Conservation (phyloP, 768 basidiomycete species). For the Trametes coccinea region DNA sequence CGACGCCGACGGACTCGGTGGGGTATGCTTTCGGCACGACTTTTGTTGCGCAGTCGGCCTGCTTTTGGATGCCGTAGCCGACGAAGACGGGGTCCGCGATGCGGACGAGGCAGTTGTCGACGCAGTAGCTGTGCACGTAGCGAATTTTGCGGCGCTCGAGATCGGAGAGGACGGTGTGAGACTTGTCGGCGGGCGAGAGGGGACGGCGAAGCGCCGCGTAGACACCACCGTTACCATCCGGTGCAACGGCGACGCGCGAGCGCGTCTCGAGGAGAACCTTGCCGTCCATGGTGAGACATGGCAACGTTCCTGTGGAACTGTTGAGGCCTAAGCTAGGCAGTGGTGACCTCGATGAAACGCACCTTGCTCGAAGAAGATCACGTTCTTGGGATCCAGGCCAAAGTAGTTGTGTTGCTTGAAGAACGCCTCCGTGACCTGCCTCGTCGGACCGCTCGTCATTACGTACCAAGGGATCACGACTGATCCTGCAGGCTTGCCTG, state of each 20-base stretch:
- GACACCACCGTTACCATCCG: slow-evolving; percentile 96
- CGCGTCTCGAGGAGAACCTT: slow-evolving; percentile 85
- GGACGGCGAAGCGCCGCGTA: slow-evolving; percentile 91
- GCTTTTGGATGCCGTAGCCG: slow-evolving; percentile 87
- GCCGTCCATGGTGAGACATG: slow-evolving; percentile 92
- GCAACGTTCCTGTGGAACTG: slow-evolving; percentile 73
- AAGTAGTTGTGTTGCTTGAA: slow-evolving; percentile 79
- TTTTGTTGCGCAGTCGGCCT: slow-evolving; percentile 92
- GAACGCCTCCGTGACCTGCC: slow-evolving; percentile 81
- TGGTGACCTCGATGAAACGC: neutral
- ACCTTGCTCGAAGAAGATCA: slow-evolving; percentile 98
- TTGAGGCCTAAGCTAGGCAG: neutral
- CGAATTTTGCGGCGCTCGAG: slow-evolving; percentile 71
- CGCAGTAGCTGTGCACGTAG: slow-evolving; percentile 94
- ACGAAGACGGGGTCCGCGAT: slow-evolving; percentile 98
- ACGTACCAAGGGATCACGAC: slow-evolving; percentile 95
- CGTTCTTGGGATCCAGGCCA: slow-evolving; percentile 75
- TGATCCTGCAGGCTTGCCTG: slow-evolving; percentile 51
- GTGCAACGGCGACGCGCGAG: slow-evolving; percentile 87
- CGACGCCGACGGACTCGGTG: slow-evolving; percentile 92
- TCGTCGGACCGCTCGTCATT: slow-evolving; percentile 98
- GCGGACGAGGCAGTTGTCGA: slow-evolving; percentile 97
- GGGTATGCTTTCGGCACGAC: slow-evolving; percentile 90
- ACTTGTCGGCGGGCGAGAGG: slow-evolving; percentile 56
- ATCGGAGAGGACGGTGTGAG: slow-evolving; percentile 81